Conservation (phyloP, 148 eudicot genomes). For the Rhododendron mucronatum region DNA sequence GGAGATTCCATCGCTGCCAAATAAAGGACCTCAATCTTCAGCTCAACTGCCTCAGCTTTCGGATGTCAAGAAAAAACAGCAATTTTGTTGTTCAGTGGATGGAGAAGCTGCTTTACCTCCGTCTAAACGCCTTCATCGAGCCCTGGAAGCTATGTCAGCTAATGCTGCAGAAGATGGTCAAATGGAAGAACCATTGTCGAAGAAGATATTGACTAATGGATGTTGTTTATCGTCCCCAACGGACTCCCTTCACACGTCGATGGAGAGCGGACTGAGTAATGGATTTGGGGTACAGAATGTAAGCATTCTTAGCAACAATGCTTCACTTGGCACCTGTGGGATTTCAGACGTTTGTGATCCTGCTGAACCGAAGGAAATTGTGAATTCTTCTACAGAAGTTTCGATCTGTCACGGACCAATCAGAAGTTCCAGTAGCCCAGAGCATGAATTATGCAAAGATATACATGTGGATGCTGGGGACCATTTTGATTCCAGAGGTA, state of each 20-base stretch:
- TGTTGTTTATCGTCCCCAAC: slow-evolving; percentile 14
- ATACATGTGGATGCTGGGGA: slow-evolving; percentile 19
- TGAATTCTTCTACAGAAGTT: slow-evolving; percentile 14
- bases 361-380: slow-evolving; percentile 14
- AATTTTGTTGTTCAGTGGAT: slow-evolving; percentile 44
- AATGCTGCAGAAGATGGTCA: slow-evolving; percentile 72
- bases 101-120: slow-evolving; percentile 98
- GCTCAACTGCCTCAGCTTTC: slow-evolving; percentile 33
- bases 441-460: slow-evolving; percentile 13
- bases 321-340: slow-evolving; percentile 18
- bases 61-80: slow-evolving; percentile 40
- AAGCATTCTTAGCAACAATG: slow-evolving; percentile 14
- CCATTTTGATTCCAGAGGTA: slow-evolving; percentile 15
- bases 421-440: slow-evolving; percentile 14
- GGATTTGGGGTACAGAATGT: slow-evolving; percentile 19
- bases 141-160: slow-evolving; percentile 98
- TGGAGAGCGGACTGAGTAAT: slow-evolving; percentile 14
- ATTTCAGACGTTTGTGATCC: slow-evolving; percentile 17
- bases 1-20: slow-evolving; percentile 21
- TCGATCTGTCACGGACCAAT: slow-evolving; percentile 13
- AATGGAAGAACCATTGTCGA: slow-evolving; percentile 21
- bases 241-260: slow-evolving; percentile 19
- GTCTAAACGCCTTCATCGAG: slow-evolving; percentile 92
- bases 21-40: slow-evolving; percentile 24
- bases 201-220: slow-evolving; percentile 20